phyloP scores from a whole-genome alignment of 1,284 basidiomycete genomes.

The Heimioporus retisporus region DNA sequence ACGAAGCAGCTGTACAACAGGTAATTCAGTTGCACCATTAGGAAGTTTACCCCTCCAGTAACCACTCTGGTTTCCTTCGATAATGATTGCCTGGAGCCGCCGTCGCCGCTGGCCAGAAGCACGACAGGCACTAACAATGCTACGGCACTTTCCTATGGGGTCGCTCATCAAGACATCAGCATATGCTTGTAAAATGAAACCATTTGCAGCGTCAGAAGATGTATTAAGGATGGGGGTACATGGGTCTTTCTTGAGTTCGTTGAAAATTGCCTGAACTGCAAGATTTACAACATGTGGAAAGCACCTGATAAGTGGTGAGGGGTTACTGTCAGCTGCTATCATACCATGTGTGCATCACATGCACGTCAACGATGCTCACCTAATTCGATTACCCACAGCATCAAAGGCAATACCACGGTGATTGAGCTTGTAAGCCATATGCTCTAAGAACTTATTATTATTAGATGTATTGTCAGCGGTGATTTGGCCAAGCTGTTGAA shows the following conservation, averaged over 20 bases:
- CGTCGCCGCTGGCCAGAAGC: neutral
- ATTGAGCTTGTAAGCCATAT: conserved; percentile 2
- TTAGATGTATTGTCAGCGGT: neutral
- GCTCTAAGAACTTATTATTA: neutral
- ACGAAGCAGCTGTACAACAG: neutral
- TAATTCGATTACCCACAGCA: conserved; percentile 3
- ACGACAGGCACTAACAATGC: neutral
- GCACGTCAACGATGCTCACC: neutral
- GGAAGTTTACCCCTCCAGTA: conserved; percentile 3
- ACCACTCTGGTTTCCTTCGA: neutral
- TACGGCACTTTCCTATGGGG: neutral
- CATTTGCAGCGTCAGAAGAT: no score
- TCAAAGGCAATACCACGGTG: neutral
- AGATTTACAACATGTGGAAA: conserved; percentile 53
- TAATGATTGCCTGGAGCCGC: neutral
- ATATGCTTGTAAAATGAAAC: neutral
- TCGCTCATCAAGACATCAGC: neutral
- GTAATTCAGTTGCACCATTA: neutral
- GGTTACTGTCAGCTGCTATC: neutral
- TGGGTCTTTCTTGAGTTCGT: conserved; percentile 16
- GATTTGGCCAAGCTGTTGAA: neutral
- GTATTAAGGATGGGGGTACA: neutral
- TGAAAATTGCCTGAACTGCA: conserved; percentile 42
- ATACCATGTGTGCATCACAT: no score
- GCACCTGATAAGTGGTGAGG: conserved; percentile 37